Percentiles rank a stretch among this genome's conserved stretches.
These are phyloP conservation scores for Rhizophlyctis rosea DNA, from an alignment of 192 early-diverging fungal species.

Conservation along the genomic window DNA sequence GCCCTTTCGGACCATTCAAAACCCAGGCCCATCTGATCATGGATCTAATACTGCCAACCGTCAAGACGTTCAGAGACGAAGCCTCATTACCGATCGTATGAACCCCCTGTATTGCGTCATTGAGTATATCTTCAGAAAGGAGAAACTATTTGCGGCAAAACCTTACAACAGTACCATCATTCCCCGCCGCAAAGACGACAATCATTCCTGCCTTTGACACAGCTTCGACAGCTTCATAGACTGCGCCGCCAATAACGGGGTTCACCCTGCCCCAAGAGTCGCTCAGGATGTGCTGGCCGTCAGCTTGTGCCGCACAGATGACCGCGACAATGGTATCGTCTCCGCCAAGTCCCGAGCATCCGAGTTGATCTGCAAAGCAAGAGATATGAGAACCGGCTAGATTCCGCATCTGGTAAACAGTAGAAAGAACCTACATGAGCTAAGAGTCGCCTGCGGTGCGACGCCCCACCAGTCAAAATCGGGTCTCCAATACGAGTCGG, in stretches of 20 bases:
- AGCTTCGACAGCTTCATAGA: constrained; percentile 54
- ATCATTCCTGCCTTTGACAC: constrained; percentile 37
- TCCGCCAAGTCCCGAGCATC: constrained; percentile 57
- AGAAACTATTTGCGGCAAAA: neutral
- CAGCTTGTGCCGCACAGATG: constrained; percentile 64
- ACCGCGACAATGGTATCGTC: constrained; percentile 76
- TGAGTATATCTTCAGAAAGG: no score
- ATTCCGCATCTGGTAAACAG: no score
- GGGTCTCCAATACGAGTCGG: constrained; percentile 8
- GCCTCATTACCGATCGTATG: no score
- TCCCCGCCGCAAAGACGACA: constrained; percentile 68
- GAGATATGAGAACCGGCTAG: no score
- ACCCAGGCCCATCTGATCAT: no score
- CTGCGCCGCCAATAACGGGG: constrained; percentile 58
- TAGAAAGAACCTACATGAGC: constrained; percentile 75
- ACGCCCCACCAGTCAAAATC: constrained; percentile 54
- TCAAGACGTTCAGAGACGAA: no score
- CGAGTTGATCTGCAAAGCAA: no score
- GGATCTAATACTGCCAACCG: no score
- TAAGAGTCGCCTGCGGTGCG: constrained; percentile 76
- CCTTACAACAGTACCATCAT: constrained; percentile 61
- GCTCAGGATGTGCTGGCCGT: constrained; percentile 80
- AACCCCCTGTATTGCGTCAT: no score
- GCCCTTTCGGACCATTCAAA: no score
- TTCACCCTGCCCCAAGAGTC: constrained; percentile 71